A percentile compares a stretch with the other conserved stretches of the same genome.
These are phyloP conservation scores for Priceomyces castillae DNA, from an alignment of 805 yeast species.

Conservation along the genomic window DNA sequence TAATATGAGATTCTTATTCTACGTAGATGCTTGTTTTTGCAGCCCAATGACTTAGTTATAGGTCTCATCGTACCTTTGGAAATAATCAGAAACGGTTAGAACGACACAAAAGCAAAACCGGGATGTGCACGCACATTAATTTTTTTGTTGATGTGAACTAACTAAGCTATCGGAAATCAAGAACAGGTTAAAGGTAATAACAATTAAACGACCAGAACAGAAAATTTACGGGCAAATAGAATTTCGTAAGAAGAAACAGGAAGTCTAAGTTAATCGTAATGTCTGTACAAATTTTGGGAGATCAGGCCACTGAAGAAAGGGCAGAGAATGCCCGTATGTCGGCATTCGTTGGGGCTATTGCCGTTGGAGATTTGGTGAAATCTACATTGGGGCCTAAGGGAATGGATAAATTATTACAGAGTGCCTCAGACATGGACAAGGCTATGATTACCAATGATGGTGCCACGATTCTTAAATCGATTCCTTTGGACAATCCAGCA, in stretches of 20 bases:
- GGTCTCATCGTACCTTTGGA: too few relatives aligned
- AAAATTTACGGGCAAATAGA: not conserved
- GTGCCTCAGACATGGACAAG: slow-evolving; percentile 69
- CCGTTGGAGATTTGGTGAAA: slow-evolving; percentile 96
- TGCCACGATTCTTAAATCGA: slow-evolving; percentile 90
- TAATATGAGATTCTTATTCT: too few relatives aligned
- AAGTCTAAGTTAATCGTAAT: slow-evolving; percentile 12
- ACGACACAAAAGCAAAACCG: not conserved
- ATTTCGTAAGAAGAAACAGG: not conserved
- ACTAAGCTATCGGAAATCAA: not conserved
- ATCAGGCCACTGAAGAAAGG: slow-evolving; percentile 95
- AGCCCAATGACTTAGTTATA: too few relatives aligned
- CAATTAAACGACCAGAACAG: not conserved
- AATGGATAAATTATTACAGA: slow-evolving; percentile 92
- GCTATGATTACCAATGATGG: slow-evolving; percentile 95
- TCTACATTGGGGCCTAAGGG: slow-evolving; percentile 97
- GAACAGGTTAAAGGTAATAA: not conserved
- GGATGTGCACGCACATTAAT: not conserved
- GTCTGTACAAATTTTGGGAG: slow-evolving; percentile 95
- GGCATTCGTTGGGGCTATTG: slow-evolving; percentile 97
- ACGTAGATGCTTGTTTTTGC: too few relatives aligned
- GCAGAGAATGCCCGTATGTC: slow-evolving; percentile 98
- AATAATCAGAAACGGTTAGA: not conserved
- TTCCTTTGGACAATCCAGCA: slow-evolving; percentile 96
- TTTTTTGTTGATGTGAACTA: not conserved